Conservation (phyloP, 2,329 filamentous ascomycete species). For the Xylariaceae sp. region DNA sequence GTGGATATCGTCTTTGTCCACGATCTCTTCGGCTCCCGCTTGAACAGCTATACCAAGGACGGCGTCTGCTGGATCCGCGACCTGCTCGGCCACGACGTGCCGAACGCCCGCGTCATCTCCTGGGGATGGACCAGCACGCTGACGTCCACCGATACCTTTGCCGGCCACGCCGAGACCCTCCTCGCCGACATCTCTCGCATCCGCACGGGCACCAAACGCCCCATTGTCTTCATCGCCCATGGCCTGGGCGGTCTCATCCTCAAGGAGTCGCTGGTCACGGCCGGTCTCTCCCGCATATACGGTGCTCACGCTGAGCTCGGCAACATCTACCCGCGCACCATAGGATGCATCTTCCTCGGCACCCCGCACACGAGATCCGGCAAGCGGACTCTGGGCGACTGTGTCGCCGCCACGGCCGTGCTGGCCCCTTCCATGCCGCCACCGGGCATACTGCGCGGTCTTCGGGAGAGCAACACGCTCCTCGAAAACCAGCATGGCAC, state of each 20-base stretch:
- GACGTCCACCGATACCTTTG: constrained; percentile 24
- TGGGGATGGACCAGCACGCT: constrained; percentile 29
- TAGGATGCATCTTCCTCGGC: constrained; percentile 30
- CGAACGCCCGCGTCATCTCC: constrained; percentile 26
- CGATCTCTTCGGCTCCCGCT: constrained; percentile 27
- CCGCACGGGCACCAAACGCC: constrained; percentile 26
- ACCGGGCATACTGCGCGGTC: constrained; percentile 22
- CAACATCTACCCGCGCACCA: constrained; percentile 30
- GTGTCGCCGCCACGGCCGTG: constrained; percentile 27
- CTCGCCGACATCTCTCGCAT: constrained; percentile 27
- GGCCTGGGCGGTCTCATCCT: constrained; percentile 30
- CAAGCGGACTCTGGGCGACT: constrained; percentile 29
- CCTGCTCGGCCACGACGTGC: constrained; percentile 28
- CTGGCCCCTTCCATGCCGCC: constrained; percentile 25
- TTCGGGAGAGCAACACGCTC: constrained; percentile 25
- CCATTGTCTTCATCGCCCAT: constrained; percentile 31
- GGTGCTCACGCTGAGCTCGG: constrained; percentile 30
- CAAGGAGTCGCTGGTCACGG: constrained; percentile 31
- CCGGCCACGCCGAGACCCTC: constrained; percentile 28
- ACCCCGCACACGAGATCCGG: constrained; percentile 29
- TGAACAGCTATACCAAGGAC: constrained; percentile 26
- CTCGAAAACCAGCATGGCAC: constrained; percentile 30
- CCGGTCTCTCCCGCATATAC: constrained; percentile 30
- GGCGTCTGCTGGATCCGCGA: constrained; percentile 31
- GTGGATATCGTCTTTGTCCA: constrained; percentile 31